Evolutionary conservation across 2,329 filamentous ascomycete species (phyloP).

Genomic region (Cladosporium oxysporum): DNA sequence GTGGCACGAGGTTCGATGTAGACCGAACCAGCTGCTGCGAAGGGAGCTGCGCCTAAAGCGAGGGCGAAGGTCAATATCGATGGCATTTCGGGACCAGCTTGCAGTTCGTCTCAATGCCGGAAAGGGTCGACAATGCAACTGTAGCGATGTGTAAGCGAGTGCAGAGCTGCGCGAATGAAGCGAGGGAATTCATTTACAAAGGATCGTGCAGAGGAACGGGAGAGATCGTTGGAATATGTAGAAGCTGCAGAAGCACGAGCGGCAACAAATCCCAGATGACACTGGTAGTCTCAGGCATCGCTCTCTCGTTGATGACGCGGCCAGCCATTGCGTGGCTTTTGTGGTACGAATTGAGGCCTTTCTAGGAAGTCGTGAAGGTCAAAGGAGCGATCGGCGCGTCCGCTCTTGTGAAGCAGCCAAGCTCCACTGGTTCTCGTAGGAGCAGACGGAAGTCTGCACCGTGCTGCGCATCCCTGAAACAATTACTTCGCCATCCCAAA

Average conservation of each 20-base stretch:
- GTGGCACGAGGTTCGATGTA: conserved; percentile 37
- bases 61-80: conserved; percentile 31
- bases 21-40: conserved; percentile 46
- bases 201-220: neutral
- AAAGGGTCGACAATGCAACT: neutral
- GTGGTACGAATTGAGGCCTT: neutral
- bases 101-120: neutral
- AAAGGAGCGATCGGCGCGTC: no score
- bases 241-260: neutral
- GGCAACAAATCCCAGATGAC: neutral
- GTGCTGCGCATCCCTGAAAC: no score
- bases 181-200: neutral
- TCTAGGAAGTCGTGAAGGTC: neutral
- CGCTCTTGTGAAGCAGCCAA: no score
- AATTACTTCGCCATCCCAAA: no score
- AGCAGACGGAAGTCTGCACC: no score
- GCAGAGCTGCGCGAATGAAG: neutral
- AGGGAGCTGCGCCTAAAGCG: conserved; percentile 46
- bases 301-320: neutral
- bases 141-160: neutral
- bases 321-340: neutral
- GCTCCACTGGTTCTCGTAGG: no score
- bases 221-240: neutral
- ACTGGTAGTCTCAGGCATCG: neutral
- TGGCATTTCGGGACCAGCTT: conserved; percentile 18